Evolutionary conservation across 805 yeast species (phyloP).

Genomic region (Zygotorulaspora chibaensis): DNA sequence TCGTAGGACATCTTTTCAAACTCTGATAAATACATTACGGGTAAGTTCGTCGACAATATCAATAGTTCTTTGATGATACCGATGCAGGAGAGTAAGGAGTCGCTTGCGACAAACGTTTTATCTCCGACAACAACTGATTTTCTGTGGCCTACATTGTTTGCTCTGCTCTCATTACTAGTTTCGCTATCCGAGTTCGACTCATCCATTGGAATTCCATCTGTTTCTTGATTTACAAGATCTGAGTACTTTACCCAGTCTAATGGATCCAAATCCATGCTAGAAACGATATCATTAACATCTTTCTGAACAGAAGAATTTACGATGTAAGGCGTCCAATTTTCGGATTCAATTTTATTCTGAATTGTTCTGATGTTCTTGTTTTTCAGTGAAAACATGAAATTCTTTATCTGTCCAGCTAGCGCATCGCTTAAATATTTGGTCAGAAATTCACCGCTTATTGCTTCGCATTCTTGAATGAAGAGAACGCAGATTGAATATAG

Average conservation of each 20-base stretch:
- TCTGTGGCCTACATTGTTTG: slow-evolving; percentile 28
- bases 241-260: slow-evolving; percentile 44
- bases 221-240: slow-evolving; percentile 18
- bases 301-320: slow-evolving; percentile 46
- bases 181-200: not conserved
- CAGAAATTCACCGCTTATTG: slow-evolving; percentile 62
- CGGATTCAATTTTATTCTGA: slow-evolving; percentile 53
- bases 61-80: slow-evolving; percentile 48
- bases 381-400: slow-evolving; percentile 55
- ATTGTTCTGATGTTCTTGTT: slow-evolving; percentile 45
- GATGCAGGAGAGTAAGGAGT: slow-evolving; percentile 42
- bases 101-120: slow-evolving; percentile 54
- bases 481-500: slow-evolving; percentile 62
- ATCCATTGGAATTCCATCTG: not conserved
- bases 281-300: slow-evolving; percentile 47
- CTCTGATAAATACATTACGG: slow-evolving; percentile 33
- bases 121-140: slow-evolving; percentile 47
- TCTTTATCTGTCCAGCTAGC: slow-evolving; percentile 59
- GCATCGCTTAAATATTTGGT: slow-evolving; percentile 62
- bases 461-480: slow-evolving; percentile 80
- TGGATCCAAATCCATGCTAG: slow-evolving; percentile 45
- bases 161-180: slow-evolving; percentile 1
- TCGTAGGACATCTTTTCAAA: slow-evolving; percentile 45
- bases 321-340: slow-evolving; percentile 76
- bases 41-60: slow-evolving; percentile 53